phyloP scores from a whole-genome alignment of 768 basidiomycete species.

The Albatrellus ellisii region DNA sequence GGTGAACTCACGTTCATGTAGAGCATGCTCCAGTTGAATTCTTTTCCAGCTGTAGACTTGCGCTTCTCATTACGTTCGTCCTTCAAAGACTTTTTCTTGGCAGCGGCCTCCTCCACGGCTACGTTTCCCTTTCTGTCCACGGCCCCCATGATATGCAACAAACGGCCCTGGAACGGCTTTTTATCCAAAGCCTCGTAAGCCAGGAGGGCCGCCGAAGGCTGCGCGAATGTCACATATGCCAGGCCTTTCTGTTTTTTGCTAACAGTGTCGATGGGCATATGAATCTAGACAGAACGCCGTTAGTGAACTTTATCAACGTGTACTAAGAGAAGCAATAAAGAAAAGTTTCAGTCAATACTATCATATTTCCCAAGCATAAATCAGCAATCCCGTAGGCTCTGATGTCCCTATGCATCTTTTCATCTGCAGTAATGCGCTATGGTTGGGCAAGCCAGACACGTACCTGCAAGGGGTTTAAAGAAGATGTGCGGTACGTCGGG shows the following conservation, averaged over 20 bases:
- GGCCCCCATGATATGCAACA: conserved; percentile 83
- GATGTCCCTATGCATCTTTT: conserved; percentile 47
- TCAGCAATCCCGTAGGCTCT: conserved; percentile 50
- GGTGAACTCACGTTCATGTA: conserved; percentile 81
- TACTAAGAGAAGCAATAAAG: not conserved
- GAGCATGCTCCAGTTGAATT: conserved; percentile 87
- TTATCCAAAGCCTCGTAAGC: conserved; percentile 76
- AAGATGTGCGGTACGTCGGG: not conserved
- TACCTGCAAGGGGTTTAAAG: not conserved
- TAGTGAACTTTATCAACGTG: not conserved
- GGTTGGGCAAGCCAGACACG: conserved; percentile 26
- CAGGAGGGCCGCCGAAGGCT: conserved; percentile 35
- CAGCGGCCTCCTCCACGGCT: conserved; percentile 27
- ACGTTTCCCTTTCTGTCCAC: conserved; percentile 46
- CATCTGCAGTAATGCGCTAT: conserved; percentile 20
- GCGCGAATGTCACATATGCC: conserved; percentile 42
- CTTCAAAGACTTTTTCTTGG: conserved; percentile 42
- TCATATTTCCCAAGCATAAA: conserved; percentile 16
- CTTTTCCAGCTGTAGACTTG: conserved; percentile 57
- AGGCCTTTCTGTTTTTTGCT: conserved; percentile 44
- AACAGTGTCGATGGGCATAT: conserved; percentile 37
- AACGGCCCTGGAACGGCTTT: conserved; percentile 79
- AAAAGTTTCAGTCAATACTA: conserved; percentile 11
- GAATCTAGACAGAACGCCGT: conserved; percentile 26
- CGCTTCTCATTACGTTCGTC: conserved; percentile 44